These are phyloP conservation scores for Ganoderma resinaceum DNA, from an alignment of 1,284 basidiomycete genomes.

Conservation along the genomic window DNA sequence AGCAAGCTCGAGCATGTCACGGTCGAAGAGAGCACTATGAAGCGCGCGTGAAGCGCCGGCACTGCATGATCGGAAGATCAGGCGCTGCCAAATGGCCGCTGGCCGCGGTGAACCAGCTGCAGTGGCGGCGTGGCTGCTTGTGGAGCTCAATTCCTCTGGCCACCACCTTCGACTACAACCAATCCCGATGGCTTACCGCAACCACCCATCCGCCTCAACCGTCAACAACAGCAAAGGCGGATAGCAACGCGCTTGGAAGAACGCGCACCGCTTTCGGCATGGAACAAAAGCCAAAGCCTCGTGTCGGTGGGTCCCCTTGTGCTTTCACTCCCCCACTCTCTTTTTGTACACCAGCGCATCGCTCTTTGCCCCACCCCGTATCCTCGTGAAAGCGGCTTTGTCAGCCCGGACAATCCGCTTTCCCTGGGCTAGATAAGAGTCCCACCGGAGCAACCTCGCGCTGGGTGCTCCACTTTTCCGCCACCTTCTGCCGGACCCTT, in stretches of 20 bases:
- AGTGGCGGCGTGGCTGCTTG: no score
- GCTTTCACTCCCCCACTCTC: slow-evolving; percentile 6
- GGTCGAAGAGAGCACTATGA: no score
- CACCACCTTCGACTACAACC: neutral
- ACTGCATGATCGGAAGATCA: no score
- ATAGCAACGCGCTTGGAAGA: neutral
- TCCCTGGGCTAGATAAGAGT: slow-evolving; percentile 18
- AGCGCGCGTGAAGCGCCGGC: no score
- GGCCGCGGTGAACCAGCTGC: no score
- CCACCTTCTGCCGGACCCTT: slow-evolving; percentile 3
- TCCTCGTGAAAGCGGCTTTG: slow-evolving; percentile 24
- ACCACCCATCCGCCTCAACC: neutral
- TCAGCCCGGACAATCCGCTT: slow-evolving; percentile 3
- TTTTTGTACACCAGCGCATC: slow-evolving; percentile 27
- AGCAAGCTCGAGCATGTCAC: no score
- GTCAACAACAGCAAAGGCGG: neutral
- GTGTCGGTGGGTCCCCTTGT: neutral
- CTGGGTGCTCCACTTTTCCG: slow-evolving; percentile 9
- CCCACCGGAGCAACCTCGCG: neutral
- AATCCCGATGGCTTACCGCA: neutral
- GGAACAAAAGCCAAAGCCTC: slow-evolving; percentile 3
- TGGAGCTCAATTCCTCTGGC: neutral
- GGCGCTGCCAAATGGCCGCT: no score
- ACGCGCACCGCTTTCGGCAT: slow-evolving; percentile 4
- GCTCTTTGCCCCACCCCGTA: slow-evolving; percentile 19